Conservation (phyloP, 2,329 filamentous ascomycete genomes). For the Colletotrichum brevisporum region DNA sequence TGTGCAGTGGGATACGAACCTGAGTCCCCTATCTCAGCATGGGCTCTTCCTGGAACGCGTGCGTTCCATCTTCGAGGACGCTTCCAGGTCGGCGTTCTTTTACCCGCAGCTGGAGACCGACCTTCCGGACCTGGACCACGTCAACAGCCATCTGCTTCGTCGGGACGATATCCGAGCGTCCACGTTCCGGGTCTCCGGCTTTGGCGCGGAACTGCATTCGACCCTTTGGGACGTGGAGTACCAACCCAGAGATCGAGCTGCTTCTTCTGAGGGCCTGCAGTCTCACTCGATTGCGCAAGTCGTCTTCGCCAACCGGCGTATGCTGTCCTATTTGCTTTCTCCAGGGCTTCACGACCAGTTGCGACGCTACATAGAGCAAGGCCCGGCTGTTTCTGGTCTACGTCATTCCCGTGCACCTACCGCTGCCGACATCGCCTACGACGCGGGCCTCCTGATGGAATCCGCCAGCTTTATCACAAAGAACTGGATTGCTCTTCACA, state of each 20-base stretch:
- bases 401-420: too few species aligned
- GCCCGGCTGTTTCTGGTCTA: background rate
- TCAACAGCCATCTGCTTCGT: conserved; percentile 11
- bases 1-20: conserved; percentile 55
- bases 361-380: background rate
- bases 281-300: background rate
- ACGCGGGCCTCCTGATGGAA: background rate
- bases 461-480: background rate
- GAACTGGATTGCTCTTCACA: background rate
- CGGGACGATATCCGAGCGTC: conserved; percentile 57
- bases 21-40: conserved; percentile 62
- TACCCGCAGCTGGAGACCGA: background rate
- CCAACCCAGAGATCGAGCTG: conserved; percentile 6
- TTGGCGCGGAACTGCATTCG: conserved; percentile 45
- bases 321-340: background rate
- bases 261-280: background rate
- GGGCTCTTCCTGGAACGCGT: conserved; percentile 55
- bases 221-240: conserved; percentile 36
- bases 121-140: background rate
- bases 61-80: conserved; percentile 51
- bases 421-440: background rate
- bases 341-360: background rate
- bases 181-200: conserved; percentile 47
- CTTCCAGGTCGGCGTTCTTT: background rate
- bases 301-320: background rate